Evolutionary conservation across 2,329 filamentous ascomycete genomes (phyloP).

Genomic region (Calonectria honghensis): DNA sequence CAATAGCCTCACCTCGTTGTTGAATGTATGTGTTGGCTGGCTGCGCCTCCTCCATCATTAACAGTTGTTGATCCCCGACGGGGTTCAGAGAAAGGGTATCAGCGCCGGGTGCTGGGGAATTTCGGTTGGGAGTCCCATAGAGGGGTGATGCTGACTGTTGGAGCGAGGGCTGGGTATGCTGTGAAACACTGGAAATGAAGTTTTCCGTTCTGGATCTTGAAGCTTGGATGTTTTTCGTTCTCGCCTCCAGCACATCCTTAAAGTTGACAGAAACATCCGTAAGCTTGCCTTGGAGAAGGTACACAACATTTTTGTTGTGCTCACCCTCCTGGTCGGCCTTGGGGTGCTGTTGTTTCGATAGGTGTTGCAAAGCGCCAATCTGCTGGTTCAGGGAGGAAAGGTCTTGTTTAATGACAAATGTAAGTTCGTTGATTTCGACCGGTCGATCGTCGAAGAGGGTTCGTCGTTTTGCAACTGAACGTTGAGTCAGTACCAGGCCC

Average conservation of each 20-base stretch:
- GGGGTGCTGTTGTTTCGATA: slow-evolving; percentile 86
- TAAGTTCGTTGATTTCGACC: slow-evolving; percentile 97
- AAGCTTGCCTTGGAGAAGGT: slow-evolving; percentile 91
- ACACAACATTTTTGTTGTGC: slow-evolving; percentile 98
- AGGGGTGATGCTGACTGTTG: slow-evolving; percentile 88
- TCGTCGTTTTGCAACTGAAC: slow-evolving; percentile 90
- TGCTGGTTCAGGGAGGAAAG: slow-evolving; percentile 88
- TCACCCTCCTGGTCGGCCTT: slow-evolving; percentile 88
- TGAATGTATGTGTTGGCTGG: slow-evolving; percentile 92
- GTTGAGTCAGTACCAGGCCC: slow-evolving; percentile 35
- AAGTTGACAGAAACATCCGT: slow-evolving; percentile 96
- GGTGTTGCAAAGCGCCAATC: slow-evolving; percentile 86
- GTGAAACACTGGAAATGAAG: slow-evolving; percentile 92
- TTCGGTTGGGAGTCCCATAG: slow-evolving; percentile 85
- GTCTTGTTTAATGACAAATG: slow-evolving; percentile 98
- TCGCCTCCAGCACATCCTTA: slow-evolving; percentile 96
- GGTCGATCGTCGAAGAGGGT: slow-evolving; percentile 98
- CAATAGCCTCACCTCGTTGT: slow-evolving; percentile 95
- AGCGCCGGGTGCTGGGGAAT: slow-evolving; percentile 78
- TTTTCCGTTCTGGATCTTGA: slow-evolving; percentile 95
- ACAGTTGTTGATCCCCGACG: slow-evolving; percentile 86
- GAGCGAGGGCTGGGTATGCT: slow-evolving; percentile 81
- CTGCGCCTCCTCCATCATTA: slow-evolving; percentile 94
- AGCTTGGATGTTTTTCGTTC: slow-evolving; percentile 98
- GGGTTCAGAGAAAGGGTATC: slow-evolving; percentile 92